phyloP scores from a whole-genome alignment of 108 stramenopile species.

The Nitzschia sp. region DNA sequence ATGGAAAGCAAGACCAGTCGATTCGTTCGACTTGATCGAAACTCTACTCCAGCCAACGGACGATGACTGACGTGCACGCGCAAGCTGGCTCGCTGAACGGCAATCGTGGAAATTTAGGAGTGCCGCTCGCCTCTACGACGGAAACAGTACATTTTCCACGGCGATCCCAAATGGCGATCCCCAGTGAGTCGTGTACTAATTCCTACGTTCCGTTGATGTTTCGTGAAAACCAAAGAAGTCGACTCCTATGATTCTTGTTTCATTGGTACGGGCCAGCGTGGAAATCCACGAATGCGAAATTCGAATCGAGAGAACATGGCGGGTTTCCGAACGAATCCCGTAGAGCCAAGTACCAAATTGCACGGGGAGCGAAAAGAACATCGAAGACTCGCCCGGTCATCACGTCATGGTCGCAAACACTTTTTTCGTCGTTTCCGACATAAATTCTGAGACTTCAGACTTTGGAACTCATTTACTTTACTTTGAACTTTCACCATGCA shows the following conservation, averaged over 20 bases:
- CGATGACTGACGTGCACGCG: no score
- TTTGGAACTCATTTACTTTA: not conserved
- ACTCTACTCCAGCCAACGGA: no score
- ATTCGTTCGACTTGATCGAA: no score
- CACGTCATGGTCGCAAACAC: no score
- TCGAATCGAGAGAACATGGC: not conserved
- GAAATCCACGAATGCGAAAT: not conserved
- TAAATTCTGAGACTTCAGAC: slow-evolving; percentile 1
- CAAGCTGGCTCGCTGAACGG: no score
- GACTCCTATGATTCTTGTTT: not conserved
- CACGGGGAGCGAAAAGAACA: slow-evolving; percentile 4
- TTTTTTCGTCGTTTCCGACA: not conserved
- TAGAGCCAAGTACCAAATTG: no score
- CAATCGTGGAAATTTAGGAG: no score
- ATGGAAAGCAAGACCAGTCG: no score
- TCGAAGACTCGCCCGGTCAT: no score
- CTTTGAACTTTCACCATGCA: slow-evolving; percentile 6
- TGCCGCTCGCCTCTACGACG: no score
- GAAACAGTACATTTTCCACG: not conserved
- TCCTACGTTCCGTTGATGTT: not conserved
- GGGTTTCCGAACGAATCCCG: not conserved
- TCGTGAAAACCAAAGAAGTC: no score
- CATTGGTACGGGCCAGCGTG: no score
- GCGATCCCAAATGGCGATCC: not conserved
- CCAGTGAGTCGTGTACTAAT: not conserved